Evolutionary conservation across 352 stramenopile genomes (phyloP).

Genomic region (Blastocystis sp.): DNA sequence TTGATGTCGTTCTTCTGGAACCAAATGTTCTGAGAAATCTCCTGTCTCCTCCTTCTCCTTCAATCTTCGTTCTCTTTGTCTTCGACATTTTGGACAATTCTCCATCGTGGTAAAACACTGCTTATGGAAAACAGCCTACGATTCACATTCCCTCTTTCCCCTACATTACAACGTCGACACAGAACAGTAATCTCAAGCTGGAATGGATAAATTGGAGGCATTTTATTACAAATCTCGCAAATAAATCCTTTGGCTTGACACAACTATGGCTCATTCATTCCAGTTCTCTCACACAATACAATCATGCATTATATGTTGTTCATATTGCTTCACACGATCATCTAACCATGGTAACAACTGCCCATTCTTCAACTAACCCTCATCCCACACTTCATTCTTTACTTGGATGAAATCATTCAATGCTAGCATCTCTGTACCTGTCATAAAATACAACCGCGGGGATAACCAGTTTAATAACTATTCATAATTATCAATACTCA

Average conservation of each 20-base stretch:
- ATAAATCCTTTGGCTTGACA: slow-evolving; percentile 50
- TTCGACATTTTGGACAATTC: slow-evolving; percentile 52
- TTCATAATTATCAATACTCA: not conserved
- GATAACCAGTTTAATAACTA: slow-evolving; percentile 1
- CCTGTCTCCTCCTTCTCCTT: slow-evolving; percentile 34
- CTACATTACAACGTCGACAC: slow-evolving; percentile 35
- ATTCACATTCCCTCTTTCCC: not conserved
- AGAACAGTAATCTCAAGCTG: slow-evolving; percentile 29
- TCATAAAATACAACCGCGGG: slow-evolving; percentile 55
- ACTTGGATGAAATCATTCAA: slow-evolving; percentile 49
- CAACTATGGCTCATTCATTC: slow-evolving; percentile 1
- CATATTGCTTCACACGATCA: not conserved
- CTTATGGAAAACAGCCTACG: slow-evolving; percentile 48
- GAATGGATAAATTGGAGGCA: slow-evolving; percentile 38
- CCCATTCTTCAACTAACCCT: not conserved
- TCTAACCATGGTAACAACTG: slow-evolving; percentile 51
- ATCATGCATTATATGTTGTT: slow-evolving; percentile 34
- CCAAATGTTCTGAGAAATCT: slow-evolving; percentile 18
- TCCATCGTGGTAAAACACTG: slow-evolving; percentile 22
- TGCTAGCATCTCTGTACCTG: slow-evolving; percentile 43
- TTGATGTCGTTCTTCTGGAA: slow-evolving; percentile 47
- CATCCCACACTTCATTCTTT: not conserved
- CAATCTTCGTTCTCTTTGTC: not conserved
- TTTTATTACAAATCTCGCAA: slow-evolving; percentile 55
- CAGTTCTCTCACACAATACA: not conserved